Percentiles rank a stretch among this genome's conserved stretches.
These are phyloP conservation scores for Colletotrichum sp. DNA, from an alignment of 2,329 filamentous ascomycete species.

Conservation along the genomic window DNA sequence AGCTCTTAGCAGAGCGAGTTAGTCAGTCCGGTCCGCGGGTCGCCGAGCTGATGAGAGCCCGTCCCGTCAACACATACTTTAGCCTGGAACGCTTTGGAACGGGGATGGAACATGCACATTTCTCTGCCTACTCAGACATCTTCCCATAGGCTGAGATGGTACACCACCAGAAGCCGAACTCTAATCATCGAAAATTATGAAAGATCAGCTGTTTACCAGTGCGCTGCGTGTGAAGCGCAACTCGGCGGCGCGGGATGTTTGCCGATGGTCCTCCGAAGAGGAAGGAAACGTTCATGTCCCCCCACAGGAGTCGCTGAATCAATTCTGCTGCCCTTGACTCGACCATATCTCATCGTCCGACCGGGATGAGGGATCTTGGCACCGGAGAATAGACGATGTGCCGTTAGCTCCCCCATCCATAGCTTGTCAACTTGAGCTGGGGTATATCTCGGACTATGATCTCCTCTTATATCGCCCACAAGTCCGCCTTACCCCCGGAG, in stretches of 20 bases:
- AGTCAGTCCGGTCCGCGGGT: constrained; percentile 2
- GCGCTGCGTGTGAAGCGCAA: not conserved
- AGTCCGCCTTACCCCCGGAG: not conserved
- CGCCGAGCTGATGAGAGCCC: not conserved
- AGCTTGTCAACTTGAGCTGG: not conserved
- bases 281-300: not conserved
- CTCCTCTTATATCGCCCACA: not conserved
- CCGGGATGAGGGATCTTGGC: not conserved
- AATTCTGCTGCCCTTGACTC: not conserved
- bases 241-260: not conserved
- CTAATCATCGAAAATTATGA: not conserved
- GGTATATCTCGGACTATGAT: not conserved
- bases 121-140: not conserved
- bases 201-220: constrained; percentile 4
- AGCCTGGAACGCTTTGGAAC: constrained; percentile 25
- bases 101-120: constrained; percentile 25
- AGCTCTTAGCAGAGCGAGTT: not conserved
- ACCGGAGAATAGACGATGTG: not conserved
- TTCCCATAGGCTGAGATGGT: not conserved
- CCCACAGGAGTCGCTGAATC: not conserved
- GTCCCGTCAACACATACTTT: not conserved
- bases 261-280: not conserved
- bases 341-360: not conserved
- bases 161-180: not conserved
- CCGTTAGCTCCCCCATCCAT: not conserved